phyloP scores from a whole-genome alignment of 2,329 filamentous ascomycete species.

The Pleomassaria siparia region DNA sequence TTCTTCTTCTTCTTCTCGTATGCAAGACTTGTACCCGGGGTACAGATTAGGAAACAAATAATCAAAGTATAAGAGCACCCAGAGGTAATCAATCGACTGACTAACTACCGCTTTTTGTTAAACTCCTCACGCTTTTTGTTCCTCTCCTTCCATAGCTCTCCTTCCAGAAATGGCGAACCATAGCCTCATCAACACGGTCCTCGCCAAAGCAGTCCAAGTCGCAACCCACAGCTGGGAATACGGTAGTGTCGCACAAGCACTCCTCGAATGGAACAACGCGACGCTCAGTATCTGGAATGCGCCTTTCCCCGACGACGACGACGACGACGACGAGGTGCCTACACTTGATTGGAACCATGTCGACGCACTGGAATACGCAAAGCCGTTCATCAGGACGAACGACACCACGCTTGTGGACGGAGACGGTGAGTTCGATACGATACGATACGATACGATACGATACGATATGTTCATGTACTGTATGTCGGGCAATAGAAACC shows the following conservation, averaged over 20 bases:
- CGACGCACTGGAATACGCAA: slow-evolving; percentile 38
- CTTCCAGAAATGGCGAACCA: slow-evolving; percentile 53
- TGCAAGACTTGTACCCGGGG: too few relatives aligned
- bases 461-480: too few relatives aligned
- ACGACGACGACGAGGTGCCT: slow-evolving; percentile 28
- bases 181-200: slow-evolving; percentile 40
- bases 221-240: slow-evolving; percentile 48
- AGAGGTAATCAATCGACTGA: too few relatives aligned
- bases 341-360: slow-evolving; percentile 24
- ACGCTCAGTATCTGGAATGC: slow-evolving; percentile 42
- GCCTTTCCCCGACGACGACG: slow-evolving; percentile 43
- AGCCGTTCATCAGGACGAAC: slow-evolving; percentile 33
- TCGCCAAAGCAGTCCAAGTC: slow-evolving; percentile 30
- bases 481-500: too few relatives aligned
- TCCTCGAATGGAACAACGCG: slow-evolving; percentile 43
- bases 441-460: too few relatives aligned
- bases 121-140: not conserved
- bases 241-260: slow-evolving; percentile 45
- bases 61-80: too few relatives aligned
- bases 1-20: too few relatives aligned
- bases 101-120: too few relatives aligned
- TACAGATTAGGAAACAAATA: too few relatives aligned
- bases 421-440: slow-evolving; percentile 34
- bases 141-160: not conserved
- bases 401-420: slow-evolving; percentile 36